These are phyloP conservation scores for Orbilia quercus DNA, from an alignment of 2,329 filamentous ascomycete genomes.

Conservation along the genomic window DNA sequence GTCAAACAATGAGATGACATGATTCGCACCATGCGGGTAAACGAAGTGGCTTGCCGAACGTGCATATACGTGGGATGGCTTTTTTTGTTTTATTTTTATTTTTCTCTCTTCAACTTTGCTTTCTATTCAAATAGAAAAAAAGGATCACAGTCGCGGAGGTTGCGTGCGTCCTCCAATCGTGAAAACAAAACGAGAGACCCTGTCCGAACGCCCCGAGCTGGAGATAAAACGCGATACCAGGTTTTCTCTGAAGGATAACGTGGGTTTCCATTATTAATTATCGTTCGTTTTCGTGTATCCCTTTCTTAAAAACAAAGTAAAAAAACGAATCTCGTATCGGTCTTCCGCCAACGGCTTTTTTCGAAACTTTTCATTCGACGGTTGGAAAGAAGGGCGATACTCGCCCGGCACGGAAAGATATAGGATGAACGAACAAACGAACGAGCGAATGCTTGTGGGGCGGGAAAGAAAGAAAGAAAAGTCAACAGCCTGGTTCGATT, in stretches of 20 bases:
- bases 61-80: conserved; percentile 21
- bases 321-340: background rate
- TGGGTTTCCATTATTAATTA: conserved; percentile 29
- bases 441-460: background rate
- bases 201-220: conserved; percentile 3
- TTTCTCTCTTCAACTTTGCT: too few relatives aligned
- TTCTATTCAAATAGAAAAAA: too few relatives aligned
- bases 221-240: conserved; percentile 21
- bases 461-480: background rate
- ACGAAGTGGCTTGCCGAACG: conserved; percentile 30
- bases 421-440: conserved; percentile 5
- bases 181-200: background rate
- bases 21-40: conserved; percentile 27
- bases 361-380: background rate
- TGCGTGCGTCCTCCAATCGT: too few relatives aligned
- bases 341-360: background rate
- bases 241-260: background rate
- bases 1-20: conserved; percentile 18
- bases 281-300: background rate
- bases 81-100: background rate
- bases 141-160: too few relatives aligned
- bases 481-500: background rate
- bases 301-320: too few relatives aligned
- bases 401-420: conserved; percentile 6
- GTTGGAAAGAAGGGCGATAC: conserved; percentile 5